Conservation (phyloP, 257 asterid species). For the Solanum gandarillasii region DNA sequence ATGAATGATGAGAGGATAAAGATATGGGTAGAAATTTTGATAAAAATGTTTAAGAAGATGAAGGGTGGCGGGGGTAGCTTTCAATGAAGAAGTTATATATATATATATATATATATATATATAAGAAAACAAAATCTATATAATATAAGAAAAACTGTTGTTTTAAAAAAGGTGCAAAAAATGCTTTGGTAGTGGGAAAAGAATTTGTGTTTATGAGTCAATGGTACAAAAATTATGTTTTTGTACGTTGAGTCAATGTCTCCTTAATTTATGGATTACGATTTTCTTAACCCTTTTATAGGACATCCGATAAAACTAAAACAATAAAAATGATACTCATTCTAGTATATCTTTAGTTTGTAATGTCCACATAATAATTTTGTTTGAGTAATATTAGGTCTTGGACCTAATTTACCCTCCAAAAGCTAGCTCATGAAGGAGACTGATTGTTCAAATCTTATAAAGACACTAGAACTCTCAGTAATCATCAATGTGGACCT, state of each 20-base stretch:
- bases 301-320: neutral
- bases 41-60: neutral
- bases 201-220: neutral
- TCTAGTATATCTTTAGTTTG: neutral
- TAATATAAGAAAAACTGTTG: neutral
- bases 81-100: neutral
- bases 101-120: neutral
- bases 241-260: neutral
- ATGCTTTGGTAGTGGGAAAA: neutral
- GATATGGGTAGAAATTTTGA: neutral
- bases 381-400: neutral
- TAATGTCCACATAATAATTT: neutral
- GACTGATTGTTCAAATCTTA: too few relatives aligned
- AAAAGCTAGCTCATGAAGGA: neutral
- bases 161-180: neutral
- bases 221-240: neutral
- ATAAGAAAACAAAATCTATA: too few relatives aligned
- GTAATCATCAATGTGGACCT: neutral
- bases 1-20: neutral
- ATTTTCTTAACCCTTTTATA: neutral
- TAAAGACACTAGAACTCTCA: too few relatives aligned
- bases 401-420: too few relatives aligned
- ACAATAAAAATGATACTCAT: neutral
- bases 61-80: neutral
- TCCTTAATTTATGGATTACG: neutral